Evolutionary conservation across 1,139 yeast species (phyloP).

Genomic region (Blastobotrys indianensis): DNA sequence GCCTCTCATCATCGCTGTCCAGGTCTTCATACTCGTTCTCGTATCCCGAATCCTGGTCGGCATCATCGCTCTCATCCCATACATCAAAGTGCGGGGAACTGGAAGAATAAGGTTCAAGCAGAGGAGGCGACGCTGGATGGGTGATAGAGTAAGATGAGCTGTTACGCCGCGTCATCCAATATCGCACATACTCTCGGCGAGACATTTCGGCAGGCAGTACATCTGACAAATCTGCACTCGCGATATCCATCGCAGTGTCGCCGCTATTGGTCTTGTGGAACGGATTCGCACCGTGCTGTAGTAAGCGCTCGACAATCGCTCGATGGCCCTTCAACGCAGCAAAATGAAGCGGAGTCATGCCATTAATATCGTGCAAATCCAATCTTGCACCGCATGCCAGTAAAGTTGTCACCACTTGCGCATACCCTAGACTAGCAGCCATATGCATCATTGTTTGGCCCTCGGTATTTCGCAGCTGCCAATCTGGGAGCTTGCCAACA

Average conservation of each 20-base stretch:
- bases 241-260: constrained; percentile 40
- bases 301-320: constrained; percentile 50
- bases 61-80: constrained; percentile 10
- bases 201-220: constrained; percentile 26
- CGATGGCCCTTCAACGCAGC: constrained; percentile 75
- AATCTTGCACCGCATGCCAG: constrained; percentile 75
- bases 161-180: constrained; percentile 15
- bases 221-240: constrained; percentile 51
- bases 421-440: constrained; percentile 70
- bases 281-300: constrained; percentile 53
- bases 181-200: constrained; percentile 24
- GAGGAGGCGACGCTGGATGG: constrained; percentile 13
- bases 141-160: constrained; percentile 19
- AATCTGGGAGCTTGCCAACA: constrained; percentile 43
- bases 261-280: constrained; percentile 53
- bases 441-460: constrained; percentile 87
- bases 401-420: constrained; percentile 54
- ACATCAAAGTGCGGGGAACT: constrained; percentile 4
- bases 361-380: constrained; percentile 70
- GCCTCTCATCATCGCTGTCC: constrained; percentile 14
- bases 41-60: constrained; percentile 27
- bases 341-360: constrained; percentile 79
- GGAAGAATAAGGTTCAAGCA: constrained; percentile 1
- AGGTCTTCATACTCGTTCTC: constrained; percentile 26
- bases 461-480: constrained; percentile 73